Evolutionary conservation across 2,329 filamentous ascomycete genomes (phyloP).

Genomic region (Septoria linicola): DNA sequence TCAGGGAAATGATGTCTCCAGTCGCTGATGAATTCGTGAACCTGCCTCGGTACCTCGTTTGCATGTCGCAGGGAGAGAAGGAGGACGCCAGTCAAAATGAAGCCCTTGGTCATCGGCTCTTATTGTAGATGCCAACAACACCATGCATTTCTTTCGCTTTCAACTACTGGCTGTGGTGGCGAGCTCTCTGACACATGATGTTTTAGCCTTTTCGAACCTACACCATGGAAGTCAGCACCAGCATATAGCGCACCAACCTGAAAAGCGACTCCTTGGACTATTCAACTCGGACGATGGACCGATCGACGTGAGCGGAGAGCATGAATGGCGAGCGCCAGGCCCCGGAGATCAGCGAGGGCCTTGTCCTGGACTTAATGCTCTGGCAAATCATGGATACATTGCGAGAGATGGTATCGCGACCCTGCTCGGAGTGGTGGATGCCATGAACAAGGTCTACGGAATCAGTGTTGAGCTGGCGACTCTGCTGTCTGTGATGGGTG

Average conservation of each 20-base stretch:
- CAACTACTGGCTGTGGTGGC: slow-evolving; percentile 1
- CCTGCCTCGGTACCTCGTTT: no score
- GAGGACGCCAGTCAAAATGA: slow-evolving; percentile 17
- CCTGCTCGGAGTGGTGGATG: slow-evolving; percentile 20
- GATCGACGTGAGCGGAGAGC: slow-evolving; percentile 7
- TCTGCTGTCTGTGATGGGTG: slow-evolving; percentile 35
- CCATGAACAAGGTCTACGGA: slow-evolving; percentile 29
- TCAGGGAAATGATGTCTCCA: neutral
- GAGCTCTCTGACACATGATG: slow-evolving; percentile 3
- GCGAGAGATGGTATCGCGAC: slow-evolving; percentile 23
- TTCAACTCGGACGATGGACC: slow-evolving; percentile 7
- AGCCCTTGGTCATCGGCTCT: slow-evolving; percentile 16
- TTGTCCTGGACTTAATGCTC: slow-evolving; percentile 18
- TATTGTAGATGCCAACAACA: slow-evolving; percentile 5
- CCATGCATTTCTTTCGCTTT: slow-evolving; percentile 14
- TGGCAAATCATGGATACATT: slow-evolving; percentile 28
- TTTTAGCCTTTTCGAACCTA: slow-evolving; percentile 7
- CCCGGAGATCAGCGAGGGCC: slow-evolving; percentile 21
- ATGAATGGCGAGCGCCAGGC: slow-evolving; percentile 15
- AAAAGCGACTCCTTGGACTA: slow-evolving; percentile 10
- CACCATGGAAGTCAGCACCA: neutral
- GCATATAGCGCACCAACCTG: neutral
- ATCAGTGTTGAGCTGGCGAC: slow-evolving; percentile 36
- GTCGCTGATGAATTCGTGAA: no score
- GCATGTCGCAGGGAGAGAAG: neutral